Evolutionary conservation across 148 eudicot species (phyloP), one percentile per base, ranked within the genome.

Genomic region (Tetragonia tetragonoides): DNA sequence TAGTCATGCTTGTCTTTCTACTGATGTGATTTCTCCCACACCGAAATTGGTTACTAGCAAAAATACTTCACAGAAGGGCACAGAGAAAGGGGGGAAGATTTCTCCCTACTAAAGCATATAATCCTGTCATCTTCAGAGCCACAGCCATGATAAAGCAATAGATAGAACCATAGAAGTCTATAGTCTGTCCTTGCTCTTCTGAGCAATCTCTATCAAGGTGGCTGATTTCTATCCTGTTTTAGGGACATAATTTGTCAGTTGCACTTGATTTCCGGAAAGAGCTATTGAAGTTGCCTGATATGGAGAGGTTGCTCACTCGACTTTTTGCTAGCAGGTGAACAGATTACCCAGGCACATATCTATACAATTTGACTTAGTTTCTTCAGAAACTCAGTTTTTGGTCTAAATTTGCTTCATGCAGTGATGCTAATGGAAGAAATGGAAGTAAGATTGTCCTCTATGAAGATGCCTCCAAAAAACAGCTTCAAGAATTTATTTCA

Each of bases 401-500:
- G 34, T 53, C 20, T 38, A 46, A 72, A 79, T 75, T 83, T 72
- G 72, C 64, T 41, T 21, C 15, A 78, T 77, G 68, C 92, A 96
- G 99, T 88, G 97, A 90, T 83, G 95, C 89, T 79, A 91, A 79
- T 85, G 99, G 99, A 76, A 91, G 99, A 79, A 88, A 96, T 84
- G 90, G 97, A 72, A 89, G 77, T 74, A 90, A 91, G 79, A 95
- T 96, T 73, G 78, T 89, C 85, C 88, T 96, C 21, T 96, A 96
- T 72, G 99, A 96, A 87, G 99, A 96, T 85, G 92, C 95, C 49
- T 78, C 95, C 7, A 96, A 91, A 85, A 93, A 91, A 72, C 91
- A 88, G 83, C 98, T 96, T 79, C 97, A 90, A 77, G 98, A 91
- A 90, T 96, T 96, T 83, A 93, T 96, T 72, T 86, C 92, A 41